Base-by-base conservation (phyloP, 2,329 filamentous ascomycete genomes). In the Dactylonectria macrodidyma region DNA sequence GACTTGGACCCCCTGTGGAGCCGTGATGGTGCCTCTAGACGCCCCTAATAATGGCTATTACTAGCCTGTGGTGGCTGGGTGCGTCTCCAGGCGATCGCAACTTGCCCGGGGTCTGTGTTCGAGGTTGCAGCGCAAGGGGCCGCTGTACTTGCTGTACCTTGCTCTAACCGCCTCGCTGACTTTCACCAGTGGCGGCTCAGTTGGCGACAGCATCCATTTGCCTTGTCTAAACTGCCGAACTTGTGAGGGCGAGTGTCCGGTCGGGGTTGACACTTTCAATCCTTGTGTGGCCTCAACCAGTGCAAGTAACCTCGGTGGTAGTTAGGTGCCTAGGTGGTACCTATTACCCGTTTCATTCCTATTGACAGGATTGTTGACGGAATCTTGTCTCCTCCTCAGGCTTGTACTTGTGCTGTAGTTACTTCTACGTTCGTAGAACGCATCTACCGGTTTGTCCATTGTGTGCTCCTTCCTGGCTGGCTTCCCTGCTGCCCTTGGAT, bases 151-250 rank as follows among this genome's bases (percentile, higher is more conserved):
- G 26, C 26, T 30, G 26, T 7, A 30, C 26, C 26, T 30, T 30
- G 26, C 26, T 30, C 26, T 30, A 30, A 30, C 26, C 4, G 57
- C 62, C 41, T 65, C 44, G 33, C 33, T 65, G 41, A 33, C 48
- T 60, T 59, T 64, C 7, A 4, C 4, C 62, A 60, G 62, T 56
- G 62, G 56, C n/a, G 8, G 62, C 22, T 30, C 38, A n/a, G 14
- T 14, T 50, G 54, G 19, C 46, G 30, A 11, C 24, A 10, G 26
- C 19, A 47, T 33, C 38, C 22, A 36, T n/a, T 44, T 34, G 41
- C 34, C n/a, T 58, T 33, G 44, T 47, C 30, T 16, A 11, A 22
- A 30, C 26, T 16, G 10, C 33, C 11, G 3, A 36, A 6, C 6
- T 3, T 22, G 46, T 22, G 33, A 30, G 33, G 33, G n/a, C 41